Evolutionary conservation across 2,329 filamentous ascomycete species (phyloP).

Genomic region (Neurospora crassa): DNA sequence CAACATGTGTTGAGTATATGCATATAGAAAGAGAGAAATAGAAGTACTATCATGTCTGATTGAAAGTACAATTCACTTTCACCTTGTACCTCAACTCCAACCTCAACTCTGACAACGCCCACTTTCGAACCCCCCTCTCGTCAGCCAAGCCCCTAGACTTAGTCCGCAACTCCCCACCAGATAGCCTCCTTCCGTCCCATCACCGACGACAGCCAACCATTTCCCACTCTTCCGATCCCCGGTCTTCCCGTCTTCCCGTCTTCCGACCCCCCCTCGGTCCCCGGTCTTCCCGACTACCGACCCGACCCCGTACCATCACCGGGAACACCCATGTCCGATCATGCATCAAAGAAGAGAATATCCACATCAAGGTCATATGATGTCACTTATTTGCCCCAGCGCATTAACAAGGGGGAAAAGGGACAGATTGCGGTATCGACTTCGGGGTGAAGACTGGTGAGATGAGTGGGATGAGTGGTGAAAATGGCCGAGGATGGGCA

Average conservation of each 20-base stretch:
- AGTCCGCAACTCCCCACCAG: no score
- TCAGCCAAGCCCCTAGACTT: no score
- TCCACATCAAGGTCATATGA: not conserved
- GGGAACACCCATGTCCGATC: not conserved
- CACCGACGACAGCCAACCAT: not conserved
- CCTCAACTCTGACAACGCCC: no score
- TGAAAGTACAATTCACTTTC: no score
- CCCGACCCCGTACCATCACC: not conserved
- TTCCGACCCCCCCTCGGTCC: not conserved
- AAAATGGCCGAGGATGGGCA: no score
- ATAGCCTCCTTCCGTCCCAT: not conserved
- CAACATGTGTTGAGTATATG: not conserved
- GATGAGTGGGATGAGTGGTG: no score
- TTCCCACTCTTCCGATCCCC: not conserved
- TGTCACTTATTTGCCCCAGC: not conserved
- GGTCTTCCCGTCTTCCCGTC: not conserved
- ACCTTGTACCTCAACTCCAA: no score
- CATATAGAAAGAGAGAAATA: not conserved
- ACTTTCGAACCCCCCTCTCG: no score
- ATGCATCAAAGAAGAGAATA: not conserved
- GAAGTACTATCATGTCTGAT: not conserved
- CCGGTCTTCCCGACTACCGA: not conserved
- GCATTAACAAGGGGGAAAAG: not conserved
- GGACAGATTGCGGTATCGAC: not conserved
- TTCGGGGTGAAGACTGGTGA: no score